Base-by-base conservation (phyloP, 1,139 yeast species). In the Ashbya aceris region DNA sequence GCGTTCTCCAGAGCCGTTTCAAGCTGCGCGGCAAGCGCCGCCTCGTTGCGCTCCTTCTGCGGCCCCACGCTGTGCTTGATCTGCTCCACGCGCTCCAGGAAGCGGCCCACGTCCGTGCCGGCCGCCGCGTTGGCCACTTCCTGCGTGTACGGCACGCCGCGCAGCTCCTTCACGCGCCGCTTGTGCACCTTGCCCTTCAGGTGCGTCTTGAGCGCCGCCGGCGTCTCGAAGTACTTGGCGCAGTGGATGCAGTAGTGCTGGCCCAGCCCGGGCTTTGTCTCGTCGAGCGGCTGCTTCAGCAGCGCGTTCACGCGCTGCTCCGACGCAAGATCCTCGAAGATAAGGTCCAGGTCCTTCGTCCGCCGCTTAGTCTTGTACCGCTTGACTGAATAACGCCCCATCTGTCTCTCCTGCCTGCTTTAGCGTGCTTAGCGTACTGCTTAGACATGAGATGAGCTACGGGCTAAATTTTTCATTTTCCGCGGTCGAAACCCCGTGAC, bases 231-330 rank as follows among this genome's bases (percentile, higher is more conserved):
- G 63, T 91, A 86, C 63, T 82, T 84, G 41, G 95, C 95, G 70
- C 98, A 91, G 51, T 87, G 95, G 44, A 91, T 74, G 65, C 97
- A 91, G 64, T 86, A 91, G 64, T 78, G 83, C 65, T 91, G 97
- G 12, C 96, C 98, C 52, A 91, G 67, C 3, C 98, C 98, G 1
- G 96, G 91, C 60, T 82, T 82, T 40, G 78, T 78, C 66, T 89
- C 97, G 63, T 91, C 96, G 44, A 84, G 64, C 9, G 86, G 83
- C 65, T 89, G 97, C 60, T 84, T 77, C 60, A 83, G 75, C 46
- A 89, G 69, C 40, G 71, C 68, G 40, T 70, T 62, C 43, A 86
- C 80, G 20, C 81, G 68, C 42, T 81, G 82, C 42, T 75, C 71
- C 11, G 77, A 66, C 7, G 82, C 69, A 47, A 91, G 65, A 58